Conservation (phyloP, 1,139 yeast genomes). For the Spathaspora sp. region DNA sequence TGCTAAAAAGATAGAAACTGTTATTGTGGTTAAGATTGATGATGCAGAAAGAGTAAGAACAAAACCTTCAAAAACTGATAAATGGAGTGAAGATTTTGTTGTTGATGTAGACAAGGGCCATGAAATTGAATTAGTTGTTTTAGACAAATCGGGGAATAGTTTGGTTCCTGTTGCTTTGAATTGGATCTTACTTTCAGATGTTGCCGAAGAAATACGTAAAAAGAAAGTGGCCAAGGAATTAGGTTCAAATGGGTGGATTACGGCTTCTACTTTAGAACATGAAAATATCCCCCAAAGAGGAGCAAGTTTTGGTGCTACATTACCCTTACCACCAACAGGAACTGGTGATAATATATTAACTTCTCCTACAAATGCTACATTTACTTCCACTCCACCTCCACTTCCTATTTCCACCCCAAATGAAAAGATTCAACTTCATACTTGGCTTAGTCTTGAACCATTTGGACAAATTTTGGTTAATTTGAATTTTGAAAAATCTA, state of each 20-base stretch:
- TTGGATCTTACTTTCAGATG: slow-evolving; percentile 87
- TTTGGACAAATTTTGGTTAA: slow-evolving; percentile 83
- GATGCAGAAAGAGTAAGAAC: slow-evolving; percentile 82
- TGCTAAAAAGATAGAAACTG: slow-evolving; percentile 68
- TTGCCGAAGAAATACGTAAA: slow-evolving; percentile 91
- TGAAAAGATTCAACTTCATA: slow-evolving; percentile 44
- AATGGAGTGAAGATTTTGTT: slow-evolving; percentile 82
- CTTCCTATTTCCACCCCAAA: slow-evolving; percentile 6
- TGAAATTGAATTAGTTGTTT: slow-evolving; percentile 84
- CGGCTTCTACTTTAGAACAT: slow-evolving; percentile 60
- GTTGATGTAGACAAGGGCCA: slow-evolving; percentile 86
- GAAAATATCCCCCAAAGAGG: slow-evolving; percentile 10
- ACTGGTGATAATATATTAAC: slow-evolving; percentile 6
- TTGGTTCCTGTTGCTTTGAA: slow-evolving; percentile 87
- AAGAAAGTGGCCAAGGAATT: slow-evolving; percentile 78
- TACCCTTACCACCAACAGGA: slow-evolving; percentile 4
- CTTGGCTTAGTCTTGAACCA: slow-evolving; percentile 95
- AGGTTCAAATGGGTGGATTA: slow-evolving; percentile 82
- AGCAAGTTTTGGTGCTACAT: slow-evolving; percentile 5
- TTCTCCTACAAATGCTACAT: background rate
- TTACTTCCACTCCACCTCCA: slow-evolving; percentile 6
- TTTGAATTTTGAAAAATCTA: slow-evolving; percentile 74
- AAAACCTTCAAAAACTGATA: slow-evolving; percentile 70
- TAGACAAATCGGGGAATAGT: slow-evolving; percentile 69
- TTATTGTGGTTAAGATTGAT: slow-evolving; percentile 77